Evolutionary conservation across 345 rosid species (phyloP), one percentile per base, ranked within the genome.

Genomic region (Salix dunnii): DNA sequence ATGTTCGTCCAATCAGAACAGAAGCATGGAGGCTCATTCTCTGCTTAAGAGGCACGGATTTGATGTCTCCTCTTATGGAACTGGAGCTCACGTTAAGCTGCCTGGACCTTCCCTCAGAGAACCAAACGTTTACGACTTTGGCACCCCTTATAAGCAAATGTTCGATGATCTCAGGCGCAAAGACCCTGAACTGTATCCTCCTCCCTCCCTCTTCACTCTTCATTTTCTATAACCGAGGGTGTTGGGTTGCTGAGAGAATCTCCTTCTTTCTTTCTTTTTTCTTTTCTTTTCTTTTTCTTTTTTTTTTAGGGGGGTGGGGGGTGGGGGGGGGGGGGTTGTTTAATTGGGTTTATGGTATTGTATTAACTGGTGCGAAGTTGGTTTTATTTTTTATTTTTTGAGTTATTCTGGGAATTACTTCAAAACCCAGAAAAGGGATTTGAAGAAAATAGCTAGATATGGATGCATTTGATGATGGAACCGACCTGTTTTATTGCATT

Each of bases 121-220:
- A 82, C 97, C 97, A 2, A 94, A 96, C 63, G 94, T 93, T 81
- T 93, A 96, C 84, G 97, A 96, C 3, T 96, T 93, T 60, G 98
- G 99, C 43, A 93, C 98, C 64, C 99, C 98, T 28, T 96, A 96
- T 87, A 90, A 90, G 88, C 91, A 90, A 27, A 96, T 96, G 99
- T 89, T 93, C 73, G 98, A 96, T 3, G 98, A 96, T 61, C 96
- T 96, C 82, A 82, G 97, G 75, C 98, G 97, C 82, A 92, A 96
- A 82, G 99, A 96, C 79, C 92, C 97, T 17, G 98, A 93, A 5
- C 91, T 95, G 99, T 96, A 91, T 87, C 87, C 86, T 81, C 48
- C 53, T 72, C 20, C 7, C 10, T 2, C 58, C 21, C 46, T 36
- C 20, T 67, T 2, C 28, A 28, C 27, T 23, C 67, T 70, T 23